Evolutionary conservation across 129 eudicot genomes (phyloP).

Genomic region (Cynara cardunculus): DNA sequence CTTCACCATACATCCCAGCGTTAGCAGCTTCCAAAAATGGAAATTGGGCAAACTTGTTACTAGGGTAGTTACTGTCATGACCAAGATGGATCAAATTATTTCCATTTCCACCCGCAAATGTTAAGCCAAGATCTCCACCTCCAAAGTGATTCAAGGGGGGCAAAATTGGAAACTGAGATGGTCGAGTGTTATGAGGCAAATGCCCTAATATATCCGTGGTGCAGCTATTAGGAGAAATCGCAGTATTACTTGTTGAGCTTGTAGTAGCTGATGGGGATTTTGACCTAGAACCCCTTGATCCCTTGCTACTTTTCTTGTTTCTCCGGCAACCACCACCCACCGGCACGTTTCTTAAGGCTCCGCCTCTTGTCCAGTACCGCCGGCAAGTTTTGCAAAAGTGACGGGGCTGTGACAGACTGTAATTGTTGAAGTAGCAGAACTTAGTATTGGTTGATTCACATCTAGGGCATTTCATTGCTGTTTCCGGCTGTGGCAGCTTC

Average conservation of each 20-base stretch:
- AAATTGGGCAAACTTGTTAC: constrained; percentile 23
- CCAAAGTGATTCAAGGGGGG: constrained; percentile 34
- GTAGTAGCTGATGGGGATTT: constrained; percentile 30
- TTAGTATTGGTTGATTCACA: constrained; percentile 45
- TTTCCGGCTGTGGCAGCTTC: constrained; percentile 31
- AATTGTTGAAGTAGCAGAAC: constrained; percentile 50
- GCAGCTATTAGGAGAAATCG: constrained; percentile 29
- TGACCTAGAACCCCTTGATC: constrained; percentile 30
- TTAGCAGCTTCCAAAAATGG: constrained; percentile 25
- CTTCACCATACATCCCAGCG: constrained; percentile 29
- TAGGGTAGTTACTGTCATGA: constrained; percentile 22
- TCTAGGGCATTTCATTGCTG: constrained; percentile 38
- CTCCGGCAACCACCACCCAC: constrained; percentile 54
- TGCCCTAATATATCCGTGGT: constrained; percentile 28
- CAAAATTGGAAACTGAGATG: constrained; percentile 33
- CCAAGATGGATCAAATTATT: constrained; percentile 23
- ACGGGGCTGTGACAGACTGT: constrained; percentile 39
- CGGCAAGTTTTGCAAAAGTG: constrained; percentile 39
- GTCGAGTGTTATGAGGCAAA: constrained; percentile 6
- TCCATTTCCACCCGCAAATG: constrained; percentile 29
- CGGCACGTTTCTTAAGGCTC: constrained; percentile 37
- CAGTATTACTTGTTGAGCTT: constrained; percentile 27
- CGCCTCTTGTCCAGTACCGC: constrained; percentile 37
- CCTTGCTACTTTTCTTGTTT: constrained; percentile 40
- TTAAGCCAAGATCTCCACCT: constrained; percentile 33